These are phyloP conservation scores for Aspergillus quadricinctus DNA, from an alignment of 2,329 filamentous ascomycete genomes.

Conservation along the genomic window DNA sequence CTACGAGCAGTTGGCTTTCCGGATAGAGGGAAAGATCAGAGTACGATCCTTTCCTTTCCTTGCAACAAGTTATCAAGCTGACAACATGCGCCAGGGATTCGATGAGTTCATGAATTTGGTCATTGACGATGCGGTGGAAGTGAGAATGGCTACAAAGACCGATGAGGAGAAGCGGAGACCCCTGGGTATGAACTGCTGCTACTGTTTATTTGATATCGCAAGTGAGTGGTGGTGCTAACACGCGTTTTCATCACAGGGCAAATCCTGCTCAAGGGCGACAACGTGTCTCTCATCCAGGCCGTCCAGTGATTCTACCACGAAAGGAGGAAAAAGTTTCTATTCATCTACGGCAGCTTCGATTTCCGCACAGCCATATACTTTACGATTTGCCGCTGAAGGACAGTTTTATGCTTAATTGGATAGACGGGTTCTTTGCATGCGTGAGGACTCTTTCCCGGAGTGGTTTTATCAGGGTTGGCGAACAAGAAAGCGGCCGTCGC, in stretches of 20 bases:
- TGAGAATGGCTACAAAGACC: conserved; percentile 77
- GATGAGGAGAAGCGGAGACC: conserved; percentile 73
- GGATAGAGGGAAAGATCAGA: conserved; percentile 94
- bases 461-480: conserved; percentile 22
- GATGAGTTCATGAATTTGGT: conserved; percentile 99
- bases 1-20: conserved; percentile 88
- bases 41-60: conserved; percentile 48
- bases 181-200: conserved; percentile 58
- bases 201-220: conserved; percentile 7
- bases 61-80: conserved; percentile 3
- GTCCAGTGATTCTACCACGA: conserved; percentile 28
- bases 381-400: conserved; percentile 16
- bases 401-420: conserved; percentile 14
- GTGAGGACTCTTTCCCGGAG: conserved; percentile 14
- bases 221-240: not conserved
- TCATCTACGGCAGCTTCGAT: conserved; percentile 6
- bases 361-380: conserved; percentile 11
- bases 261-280: conserved; percentile 83
- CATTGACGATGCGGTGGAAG: conserved; percentile 90
- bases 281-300: conserved; percentile 73
- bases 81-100: conserved; percentile 64
- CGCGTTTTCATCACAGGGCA: conserved; percentile 53
- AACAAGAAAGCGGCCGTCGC: conserved; percentile 57
- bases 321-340: not conserved
- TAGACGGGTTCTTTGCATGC: conserved; percentile 16